Percentiles rank a stretch among this genome's conserved stretches.
These are phyloP conservation scores for Cardamine occulta DNA, from an alignment of 345 rosid species.

Conservation along the genomic window DNA sequence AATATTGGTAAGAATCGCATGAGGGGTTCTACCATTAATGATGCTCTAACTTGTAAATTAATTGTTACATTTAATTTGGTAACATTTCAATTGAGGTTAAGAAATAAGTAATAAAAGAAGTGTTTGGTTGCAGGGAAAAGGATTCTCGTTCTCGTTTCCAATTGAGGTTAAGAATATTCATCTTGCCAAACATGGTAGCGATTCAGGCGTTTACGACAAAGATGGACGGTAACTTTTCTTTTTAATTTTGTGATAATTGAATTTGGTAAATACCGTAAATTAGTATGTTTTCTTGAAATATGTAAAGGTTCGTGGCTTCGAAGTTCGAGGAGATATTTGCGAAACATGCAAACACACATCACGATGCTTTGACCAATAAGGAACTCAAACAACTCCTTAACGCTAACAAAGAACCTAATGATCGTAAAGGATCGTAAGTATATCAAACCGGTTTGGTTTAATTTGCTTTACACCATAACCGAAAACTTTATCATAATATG, in stretches of 20 bases:
- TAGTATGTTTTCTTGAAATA: background rate
- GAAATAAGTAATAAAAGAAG: background rate
- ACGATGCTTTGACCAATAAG: constrained; percentile 52
- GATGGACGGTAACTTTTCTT: constrained; percentile 63
- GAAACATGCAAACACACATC: constrained; percentile 55
- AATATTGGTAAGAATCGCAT: too few relatives aligned
- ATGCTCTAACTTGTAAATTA: too few relatives aligned
- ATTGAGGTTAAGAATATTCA: constrained; percentile 77
- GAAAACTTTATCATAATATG: background rate
- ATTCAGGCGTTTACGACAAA: constrained; percentile 74
- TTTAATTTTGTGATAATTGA: background rate
- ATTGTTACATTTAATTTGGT: background rate
- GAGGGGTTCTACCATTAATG: too few relatives aligned
- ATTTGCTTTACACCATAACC: background rate
- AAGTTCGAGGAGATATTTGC: constrained; percentile 80
- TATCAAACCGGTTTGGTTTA: constrained; percentile 26
- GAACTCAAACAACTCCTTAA: constrained; percentile 57
- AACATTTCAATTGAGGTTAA: too few relatives aligned
- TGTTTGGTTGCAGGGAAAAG: constrained; percentile 62
- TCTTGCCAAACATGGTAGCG: constrained; percentile 78
- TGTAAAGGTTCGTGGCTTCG: constrained; percentile 60
- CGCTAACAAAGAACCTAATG: constrained; percentile 61
- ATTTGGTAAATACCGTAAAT: background rate
- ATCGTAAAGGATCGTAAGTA: constrained; percentile 61
- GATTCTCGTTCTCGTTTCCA: constrained; percentile 61